phyloP scores from a whole-genome alignment of 306 rosid genomes.

The Cercis canadensis region DNA sequence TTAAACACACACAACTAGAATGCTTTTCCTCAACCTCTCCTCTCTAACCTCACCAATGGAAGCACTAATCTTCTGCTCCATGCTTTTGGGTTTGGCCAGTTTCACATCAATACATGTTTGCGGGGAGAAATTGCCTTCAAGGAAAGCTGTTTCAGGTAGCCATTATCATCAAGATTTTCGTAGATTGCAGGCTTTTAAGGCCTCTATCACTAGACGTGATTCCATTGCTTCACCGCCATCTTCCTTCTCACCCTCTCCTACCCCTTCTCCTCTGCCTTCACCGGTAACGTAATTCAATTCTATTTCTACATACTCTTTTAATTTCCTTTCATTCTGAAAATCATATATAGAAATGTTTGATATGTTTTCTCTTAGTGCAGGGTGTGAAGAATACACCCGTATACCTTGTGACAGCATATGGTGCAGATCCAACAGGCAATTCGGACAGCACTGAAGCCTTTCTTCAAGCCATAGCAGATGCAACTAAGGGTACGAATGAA shows the following conservation, averaged over 20 bases:
- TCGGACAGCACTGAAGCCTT: conserved; percentile 79
- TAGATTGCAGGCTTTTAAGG: conserved; percentile 51
- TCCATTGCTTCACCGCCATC: conserved; percentile 49
- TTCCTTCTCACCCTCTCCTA: conserved; percentile 40
- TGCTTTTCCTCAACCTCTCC: conserved; percentile 40
- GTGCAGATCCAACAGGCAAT: conserved; percentile 86
- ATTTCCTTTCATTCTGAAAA: no score
- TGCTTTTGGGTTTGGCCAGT: conserved; percentile 38
- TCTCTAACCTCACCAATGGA: conserved; percentile 29
- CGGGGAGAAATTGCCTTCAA: conserved; percentile 34
- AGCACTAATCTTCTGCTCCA: conserved; percentile 19
- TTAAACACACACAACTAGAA: conserved; percentile 35
- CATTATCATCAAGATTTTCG: conserved; percentile 36
- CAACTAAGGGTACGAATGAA: conserved; percentile 41
- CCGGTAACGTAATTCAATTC: conserved; percentile 39
- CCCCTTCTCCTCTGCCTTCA: conserved; percentile 27
- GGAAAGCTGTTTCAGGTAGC: conserved; percentile 23
- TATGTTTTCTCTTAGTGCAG: conserved; percentile 43
- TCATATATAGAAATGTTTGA: conserved; percentile 32
- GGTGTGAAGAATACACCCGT: conserved; percentile 48
- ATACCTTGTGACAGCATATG: conserved; percentile 70
- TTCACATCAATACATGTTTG: conserved; percentile 32
- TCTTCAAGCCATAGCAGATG: conserved; percentile 68
- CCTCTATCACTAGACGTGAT: conserved; percentile 44
- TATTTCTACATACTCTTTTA: no score